Evolutionary conservation across 2,329 filamentous ascomycete genomes (phyloP).

Genomic region (Chrysoporthe cubensis): DNA sequence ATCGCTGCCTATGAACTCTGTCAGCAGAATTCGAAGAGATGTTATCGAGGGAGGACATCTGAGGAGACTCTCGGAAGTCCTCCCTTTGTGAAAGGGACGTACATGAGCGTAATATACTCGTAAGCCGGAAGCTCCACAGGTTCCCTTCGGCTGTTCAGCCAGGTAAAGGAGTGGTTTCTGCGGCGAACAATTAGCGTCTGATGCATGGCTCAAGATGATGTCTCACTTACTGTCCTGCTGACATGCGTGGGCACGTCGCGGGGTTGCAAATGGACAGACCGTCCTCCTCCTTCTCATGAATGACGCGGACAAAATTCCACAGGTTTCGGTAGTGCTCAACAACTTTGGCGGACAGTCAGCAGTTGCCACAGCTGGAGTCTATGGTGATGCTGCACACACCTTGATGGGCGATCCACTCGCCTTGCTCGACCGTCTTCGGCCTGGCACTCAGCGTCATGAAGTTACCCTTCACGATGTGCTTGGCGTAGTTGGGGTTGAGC

Average conservation of each 20-base stretch:
- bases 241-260: constrained; percentile 86
- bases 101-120: constrained; percentile 82
- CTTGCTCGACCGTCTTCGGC: constrained; percentile 90
- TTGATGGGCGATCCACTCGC: constrained; percentile 96
- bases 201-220: not conserved
- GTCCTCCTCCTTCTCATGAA: constrained; percentile 83
- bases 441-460: constrained; percentile 94
- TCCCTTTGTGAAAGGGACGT: not conserved
- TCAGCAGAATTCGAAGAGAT: not conserved
- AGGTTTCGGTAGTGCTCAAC: constrained; percentile 91
- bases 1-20: constrained; percentile 74
- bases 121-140: constrained; percentile 90
- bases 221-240: constrained; percentile 82
- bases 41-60: not conserved
- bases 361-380: not conserved
- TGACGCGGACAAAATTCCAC: constrained; percentile 85
- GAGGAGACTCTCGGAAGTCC: not conserved
- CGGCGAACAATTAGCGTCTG: constrained; percentile 26
- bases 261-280: constrained; percentile 82
- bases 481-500: constrained; percentile 75
- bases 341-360: constrained; percentile 54
- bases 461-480: constrained; percentile 93
- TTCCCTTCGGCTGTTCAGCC: constrained; percentile 85
- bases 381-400: constrained; percentile 55
- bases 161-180: constrained; percentile 93